Percentiles rank a stretch among this genome's conserved stretches.
These are phyloP conservation scores for Knoxdaviesia capensis DNA, from an alignment of 2,329 filamentous ascomycete genomes.

Conservation along the genomic window DNA sequence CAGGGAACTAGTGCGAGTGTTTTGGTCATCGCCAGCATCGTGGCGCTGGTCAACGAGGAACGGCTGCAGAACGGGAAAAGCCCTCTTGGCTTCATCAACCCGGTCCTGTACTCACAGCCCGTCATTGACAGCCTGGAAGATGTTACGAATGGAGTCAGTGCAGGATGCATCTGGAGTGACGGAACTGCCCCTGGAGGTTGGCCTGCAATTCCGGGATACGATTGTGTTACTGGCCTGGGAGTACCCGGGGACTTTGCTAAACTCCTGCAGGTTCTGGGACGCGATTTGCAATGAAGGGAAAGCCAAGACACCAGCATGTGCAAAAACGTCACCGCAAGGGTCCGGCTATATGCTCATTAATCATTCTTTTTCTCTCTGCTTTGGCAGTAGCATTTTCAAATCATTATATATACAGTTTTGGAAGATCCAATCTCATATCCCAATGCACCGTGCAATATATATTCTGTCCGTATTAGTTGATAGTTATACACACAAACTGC, in stretches of 20 bases:
- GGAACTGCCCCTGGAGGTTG: constrained; percentile 18
- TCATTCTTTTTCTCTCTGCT: too few relatives aligned
- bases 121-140: constrained; percentile 19
- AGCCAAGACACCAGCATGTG: too few relatives aligned
- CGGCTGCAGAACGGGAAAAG: constrained; percentile 25
- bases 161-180: constrained; percentile 17
- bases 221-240: constrained; percentile 29
- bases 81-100: constrained; percentile 33
- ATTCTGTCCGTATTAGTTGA: too few relatives aligned
- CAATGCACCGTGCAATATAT: too few relatives aligned
- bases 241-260: constrained; percentile 21
- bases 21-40: constrained; percentile 31
- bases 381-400: too few relatives aligned
- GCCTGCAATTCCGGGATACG: constrained; percentile 22
- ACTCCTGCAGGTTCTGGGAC: constrained; percentile 13
- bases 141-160: constrained; percentile 18
- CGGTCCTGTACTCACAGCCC: constrained; percentile 19
- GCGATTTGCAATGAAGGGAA: too few relatives aligned
- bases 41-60: constrained; percentile 33
- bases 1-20: constrained; percentile 30
- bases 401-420: too few relatives aligned
- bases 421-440: too few relatives aligned
- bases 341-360: too few relatives aligned
- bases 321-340: too few relatives aligned
- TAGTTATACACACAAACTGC: too few relatives aligned